Conservation (phyloP, 192 early-diverging fungal species). For the Chytriomyces sp. region DNA sequence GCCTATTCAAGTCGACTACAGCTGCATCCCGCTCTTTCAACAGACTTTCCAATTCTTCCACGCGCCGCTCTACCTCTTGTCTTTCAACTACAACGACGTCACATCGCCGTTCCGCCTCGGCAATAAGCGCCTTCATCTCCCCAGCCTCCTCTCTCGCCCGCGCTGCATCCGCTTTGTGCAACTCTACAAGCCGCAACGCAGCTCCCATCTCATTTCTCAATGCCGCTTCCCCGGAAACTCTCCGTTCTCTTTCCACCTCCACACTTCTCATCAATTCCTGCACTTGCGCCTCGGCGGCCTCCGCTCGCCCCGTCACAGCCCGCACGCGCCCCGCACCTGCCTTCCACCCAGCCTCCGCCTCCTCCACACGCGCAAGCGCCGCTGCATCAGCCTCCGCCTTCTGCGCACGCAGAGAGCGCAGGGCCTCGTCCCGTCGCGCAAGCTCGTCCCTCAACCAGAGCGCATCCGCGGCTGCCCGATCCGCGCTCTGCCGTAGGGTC, state of each 20-base stretch:
- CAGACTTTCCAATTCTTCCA: background rate
- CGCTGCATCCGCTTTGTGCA: conserved; percentile 33
- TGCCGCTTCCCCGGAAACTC: conserved; percentile 44
- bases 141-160: background rate
- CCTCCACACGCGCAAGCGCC: background rate
- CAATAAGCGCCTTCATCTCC: conserved; percentile 4
- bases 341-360: background rate
- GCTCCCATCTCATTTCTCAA: conserved; percentile 66
- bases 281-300: conserved; percentile 37
- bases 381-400: conserved; percentile 24
- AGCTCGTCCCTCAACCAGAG: conserved; percentile 74
- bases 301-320: conserved; percentile 14
- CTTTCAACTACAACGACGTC: conserved; percentile 1
- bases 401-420: conserved; percentile 55
- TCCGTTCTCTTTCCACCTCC: conserved; percentile 7
- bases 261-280: conserved; percentile 29
- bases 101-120: conserved; percentile 6
- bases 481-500: no score
- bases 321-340: background rate
- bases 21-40: conserved; percentile 1
- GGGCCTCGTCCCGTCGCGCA: conserved; percentile 54
- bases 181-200: conserved; percentile 55
- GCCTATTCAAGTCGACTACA: conserved; percentile 22
- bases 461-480: no score
- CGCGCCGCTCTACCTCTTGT: background rate